Evolutionary conservation across 139 green algal genomes (phyloP).

Genomic region (Chlamydomonas sphaeroides): DNA sequence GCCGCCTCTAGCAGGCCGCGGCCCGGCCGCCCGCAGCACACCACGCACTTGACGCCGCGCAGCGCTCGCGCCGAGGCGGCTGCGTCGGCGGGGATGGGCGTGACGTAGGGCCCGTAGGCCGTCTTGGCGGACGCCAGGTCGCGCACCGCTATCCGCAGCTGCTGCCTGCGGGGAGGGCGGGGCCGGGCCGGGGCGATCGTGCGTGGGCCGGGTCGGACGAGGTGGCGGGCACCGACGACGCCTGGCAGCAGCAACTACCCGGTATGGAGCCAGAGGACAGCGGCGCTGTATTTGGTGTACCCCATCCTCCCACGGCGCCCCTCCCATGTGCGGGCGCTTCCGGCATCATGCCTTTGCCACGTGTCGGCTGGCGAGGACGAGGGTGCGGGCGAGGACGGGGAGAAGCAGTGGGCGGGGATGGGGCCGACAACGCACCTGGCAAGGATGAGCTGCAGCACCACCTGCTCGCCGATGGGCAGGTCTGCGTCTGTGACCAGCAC

Average conservation of each 20-base stretch:
- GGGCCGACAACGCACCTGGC: conserved; percentile 56
- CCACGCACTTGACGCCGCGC: conserved; percentile 31
- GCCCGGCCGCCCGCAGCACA: conserved; percentile 30
- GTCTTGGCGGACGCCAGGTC: conserved; percentile 51
- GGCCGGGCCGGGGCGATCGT: no score
- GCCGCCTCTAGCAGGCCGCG: conserved; percentile 27
- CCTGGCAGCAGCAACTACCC: no score
- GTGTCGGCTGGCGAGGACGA: no score
- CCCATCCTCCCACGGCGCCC: no score
- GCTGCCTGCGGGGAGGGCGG: conserved; percentile 33
- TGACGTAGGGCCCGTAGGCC: conserved; percentile 65
- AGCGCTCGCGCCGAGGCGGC: not conserved
- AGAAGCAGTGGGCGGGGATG: no score
- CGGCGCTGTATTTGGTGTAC: no score
- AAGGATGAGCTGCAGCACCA: conserved; percentile 79
- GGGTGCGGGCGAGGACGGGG: no score
- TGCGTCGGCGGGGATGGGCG: conserved; percentile 39
- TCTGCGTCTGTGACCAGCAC: conserved; percentile 77
- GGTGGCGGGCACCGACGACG: no score
- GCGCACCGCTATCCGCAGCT: conserved; percentile 52
- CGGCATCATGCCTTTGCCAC: no score
- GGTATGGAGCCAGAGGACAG: no score
- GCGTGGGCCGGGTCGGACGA: no score
- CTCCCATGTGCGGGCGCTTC: no score
- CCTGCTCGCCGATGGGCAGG: conserved; percentile 62